Evolutionary conservation across 192 early-diverging fungal genomes (phyloP).

Genomic region (Podila minutissima): DNA sequence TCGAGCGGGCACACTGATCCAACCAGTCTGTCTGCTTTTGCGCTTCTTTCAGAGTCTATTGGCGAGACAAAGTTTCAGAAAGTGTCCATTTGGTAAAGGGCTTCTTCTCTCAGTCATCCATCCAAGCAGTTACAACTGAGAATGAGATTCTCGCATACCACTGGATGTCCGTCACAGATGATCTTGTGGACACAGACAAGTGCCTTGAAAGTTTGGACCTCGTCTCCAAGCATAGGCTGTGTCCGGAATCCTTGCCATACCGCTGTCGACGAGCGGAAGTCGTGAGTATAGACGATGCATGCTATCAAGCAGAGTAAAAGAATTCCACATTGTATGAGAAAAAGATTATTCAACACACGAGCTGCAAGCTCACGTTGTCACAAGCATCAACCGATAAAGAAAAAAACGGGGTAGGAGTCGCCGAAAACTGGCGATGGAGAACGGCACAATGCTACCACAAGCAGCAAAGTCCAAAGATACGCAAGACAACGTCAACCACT

Average conservation of each 20-base stretch:
- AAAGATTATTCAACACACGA: background rate
- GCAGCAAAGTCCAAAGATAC: too few species aligned
- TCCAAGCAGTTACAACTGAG: too few species aligned
- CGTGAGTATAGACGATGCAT: conserved; percentile 93
- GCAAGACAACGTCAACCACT: too few species aligned
- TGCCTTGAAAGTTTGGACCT: conserved; percentile 94
- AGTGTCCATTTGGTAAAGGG: too few species aligned
- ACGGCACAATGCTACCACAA: too few species aligned
- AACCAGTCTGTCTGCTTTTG: conserved; percentile 82
- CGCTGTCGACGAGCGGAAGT: conserved; percentile 84
- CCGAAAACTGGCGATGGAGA: background rate
- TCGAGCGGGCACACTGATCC: conserved; percentile 68
- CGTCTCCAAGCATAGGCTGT: conserved; percentile 87
- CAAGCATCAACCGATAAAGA: too few species aligned
- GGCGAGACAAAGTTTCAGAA: background rate
- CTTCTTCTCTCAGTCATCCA: too few species aligned
- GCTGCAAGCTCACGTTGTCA: too few species aligned
- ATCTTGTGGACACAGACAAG: conserved; percentile 96
- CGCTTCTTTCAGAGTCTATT: conserved; percentile 82
- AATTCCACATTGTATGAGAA: background rate
- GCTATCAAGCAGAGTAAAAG: conserved; percentile 46
- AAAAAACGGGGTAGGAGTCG: conserved; percentile 6
- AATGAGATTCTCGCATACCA: conserved; percentile 54
- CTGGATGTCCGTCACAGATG: conserved; percentile 87
- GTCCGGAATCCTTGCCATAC: conserved; percentile 86